Evolutionary conservation across 2,329 filamentous ascomycete genomes (phyloP).

Genomic region (Fonsecaea multimorphosa): DNA sequence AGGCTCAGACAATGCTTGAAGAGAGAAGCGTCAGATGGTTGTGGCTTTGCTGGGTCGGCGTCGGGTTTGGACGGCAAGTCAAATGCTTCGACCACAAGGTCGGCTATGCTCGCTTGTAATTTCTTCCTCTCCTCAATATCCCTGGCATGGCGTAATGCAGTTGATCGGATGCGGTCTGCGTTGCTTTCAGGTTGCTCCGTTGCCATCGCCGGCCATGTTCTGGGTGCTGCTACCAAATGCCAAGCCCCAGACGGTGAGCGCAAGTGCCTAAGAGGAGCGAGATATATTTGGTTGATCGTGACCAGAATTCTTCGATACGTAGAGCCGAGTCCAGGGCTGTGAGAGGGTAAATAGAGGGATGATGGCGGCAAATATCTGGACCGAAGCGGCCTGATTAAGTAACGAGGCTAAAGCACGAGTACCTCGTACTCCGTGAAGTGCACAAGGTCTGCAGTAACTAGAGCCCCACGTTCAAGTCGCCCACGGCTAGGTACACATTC

Average conservation of each 20-base stretch:
- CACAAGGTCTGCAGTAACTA: not conserved
- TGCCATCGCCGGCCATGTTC: conserved; percentile 27
- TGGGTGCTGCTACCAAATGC: not conserved
- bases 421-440: not conserved
- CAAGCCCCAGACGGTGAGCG: not conserved
- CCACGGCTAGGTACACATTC: conserved; percentile 8
- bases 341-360: not conserved
- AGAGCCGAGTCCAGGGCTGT: not conserved
- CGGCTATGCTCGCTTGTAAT: conserved; percentile 74
- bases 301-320: not conserved
- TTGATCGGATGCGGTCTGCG: conserved; percentile 55
- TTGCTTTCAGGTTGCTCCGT: conserved; percentile 15
- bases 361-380: conserved; percentile 9
- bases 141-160: conserved; percentile 81
- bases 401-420: conserved; percentile 15
- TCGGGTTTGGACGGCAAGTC: conserved; percentile 62
- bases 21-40: conserved; percentile 64
- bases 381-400: conserved; percentile 16
- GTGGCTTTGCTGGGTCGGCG: conserved; percentile 60
- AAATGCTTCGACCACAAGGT: conserved; percentile 73
- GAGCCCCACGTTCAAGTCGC: conserved; percentile 17
- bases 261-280: not conserved
- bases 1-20: conserved; percentile 72
- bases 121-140: conserved; percentile 83
- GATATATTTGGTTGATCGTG: not conserved